Evolutionary conservation across 805 yeast genomes (phyloP), one percentile per base, ranked within the genome.

Genomic region (Tetrapisispora pingtungensis): DNA sequence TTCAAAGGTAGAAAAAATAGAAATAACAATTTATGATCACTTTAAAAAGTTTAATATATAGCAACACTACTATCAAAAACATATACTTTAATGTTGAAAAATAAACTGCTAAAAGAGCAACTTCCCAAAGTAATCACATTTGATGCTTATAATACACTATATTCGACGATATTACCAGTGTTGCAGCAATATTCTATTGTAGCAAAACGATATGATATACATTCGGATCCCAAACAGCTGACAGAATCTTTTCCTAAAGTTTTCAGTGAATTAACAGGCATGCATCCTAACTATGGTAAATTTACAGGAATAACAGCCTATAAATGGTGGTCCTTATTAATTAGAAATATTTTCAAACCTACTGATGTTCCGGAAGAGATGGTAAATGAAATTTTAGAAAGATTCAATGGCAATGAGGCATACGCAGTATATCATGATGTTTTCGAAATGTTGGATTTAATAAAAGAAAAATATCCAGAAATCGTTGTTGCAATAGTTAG

Each of bases 131-230:
- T 80, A 3, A 61, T 82, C 0, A 76, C 87, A 1, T 71, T 81
- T 44, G 90, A 82, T 59, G 84, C 81, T 0, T 82, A 79, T 61
- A 79, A 77, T 36, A 82, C 89, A 0, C 58, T 82, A 8, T 81
- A 79, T 55, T 65, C 74, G 0, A 83, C 88, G 2, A 67, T 65
- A 17, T 62, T 62, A 26, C 75, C 84, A 0, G 73, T 81, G 0
- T 60, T 74, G 34, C 60, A 65, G n/a, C 80, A 74, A 48, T 82
- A 82, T 53, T 64, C 70, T 36, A 57, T 64, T 3, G 70, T 79
- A 4, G 77, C 78, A 0, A 42, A 55, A 7, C 67, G 67, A 37
- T 70, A 70, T 56, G 79, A 78, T 0, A 47, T 77, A 4, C 38
- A 50, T 1, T 54, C 56, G 2, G 55, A 61, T n/a, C 55, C 62